Conservation (phyloP, 352 stramenopile genomes). For the Pelagophyceae sp. region DNA sequence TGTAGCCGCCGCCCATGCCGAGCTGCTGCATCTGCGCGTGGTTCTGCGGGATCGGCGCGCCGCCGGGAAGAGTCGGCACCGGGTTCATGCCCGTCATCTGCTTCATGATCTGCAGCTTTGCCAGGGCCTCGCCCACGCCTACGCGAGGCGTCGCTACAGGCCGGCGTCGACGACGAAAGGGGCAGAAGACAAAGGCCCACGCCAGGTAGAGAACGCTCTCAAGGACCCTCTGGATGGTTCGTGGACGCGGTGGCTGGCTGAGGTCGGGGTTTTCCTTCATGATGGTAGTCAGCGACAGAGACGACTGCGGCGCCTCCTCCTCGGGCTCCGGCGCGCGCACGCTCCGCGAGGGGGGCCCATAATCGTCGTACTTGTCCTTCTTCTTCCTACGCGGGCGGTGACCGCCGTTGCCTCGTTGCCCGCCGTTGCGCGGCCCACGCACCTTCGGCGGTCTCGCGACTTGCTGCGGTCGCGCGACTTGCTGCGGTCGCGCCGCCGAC, state of each 20-base stretch:
- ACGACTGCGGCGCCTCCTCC: background rate
- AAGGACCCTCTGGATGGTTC: too few species aligned
- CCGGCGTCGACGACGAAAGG: background rate
- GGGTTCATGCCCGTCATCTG: constrained; percentile 18
- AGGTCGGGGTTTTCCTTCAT: constrained; percentile 17
- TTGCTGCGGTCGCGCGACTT: too few species aligned
- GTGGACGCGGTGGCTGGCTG: too few species aligned
- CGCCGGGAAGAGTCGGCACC: background rate
- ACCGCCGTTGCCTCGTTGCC: too few species aligned
- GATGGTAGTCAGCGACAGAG: background rate
- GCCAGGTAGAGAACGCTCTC: too few species aligned
- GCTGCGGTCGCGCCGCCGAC: too few species aligned
- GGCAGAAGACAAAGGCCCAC: background rate
- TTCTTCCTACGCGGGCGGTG: background rate
- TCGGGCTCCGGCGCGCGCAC: background rate
- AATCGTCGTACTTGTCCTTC: background rate
- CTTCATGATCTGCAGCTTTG: constrained; percentile 20
- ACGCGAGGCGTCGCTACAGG: background rate
- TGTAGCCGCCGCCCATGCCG: background rate
- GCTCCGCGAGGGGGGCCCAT: background rate
- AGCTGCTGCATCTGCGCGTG: background rate
- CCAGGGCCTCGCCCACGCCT: background rate
- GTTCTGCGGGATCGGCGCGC: background rate
- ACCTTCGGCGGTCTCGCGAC: too few species aligned
- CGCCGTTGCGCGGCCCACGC: too few species aligned